Base-by-base conservation (phyloP, 257 asterid species). In the Solanum piurae region DNA sequence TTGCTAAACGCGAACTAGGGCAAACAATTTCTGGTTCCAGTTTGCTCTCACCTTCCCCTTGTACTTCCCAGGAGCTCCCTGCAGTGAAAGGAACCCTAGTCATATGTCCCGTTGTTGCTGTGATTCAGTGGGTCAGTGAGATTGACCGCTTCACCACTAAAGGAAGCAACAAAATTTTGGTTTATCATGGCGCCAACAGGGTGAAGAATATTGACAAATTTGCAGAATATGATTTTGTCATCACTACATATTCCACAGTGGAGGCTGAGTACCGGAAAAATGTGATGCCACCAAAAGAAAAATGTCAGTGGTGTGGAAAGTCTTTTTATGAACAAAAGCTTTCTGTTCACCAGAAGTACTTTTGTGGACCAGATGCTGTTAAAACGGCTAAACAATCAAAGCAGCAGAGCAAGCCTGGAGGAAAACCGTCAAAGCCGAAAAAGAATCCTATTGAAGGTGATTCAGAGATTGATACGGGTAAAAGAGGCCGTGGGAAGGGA, bases 61-160 rank as follows among this genome's bases (percentile, higher is more conserved):
- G 94, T 87, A 89, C 93, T 83, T 92, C 96, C 76, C 89, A 44
- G 40, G 90, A 89, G 82, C 88, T 93, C 82, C 96, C 95, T 49
- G 89, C 90, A 36, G 89, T 97, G 34, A 97, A 94, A 84, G 98
- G 95, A 44, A 95, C 98, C 77, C 97, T 97, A 86, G 98, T 97
- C 40, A 93, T 97, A 86, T 97, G 99, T 89, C 99, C 99, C n/a
- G 36, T 95, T 92, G 97, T 95, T 58, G 99, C 99, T 44, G 95
- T 92, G 88, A 91, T 87, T 89, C 99, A 97, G 87, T 97, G 99
- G 99, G 98, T 90, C 12, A 91, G 93, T 91, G 99, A 97, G 91
- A 94, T 97, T 86, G 95, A 93, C 7, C 96, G 96, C 75, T 97
- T 93, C 92, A 97, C 99, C 77, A 87, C 90, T 31, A 89, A 95